A percentile compares a stretch with the other conserved stretches of the same genome.
These are phyloP conservation scores for Moelleriella libera DNA, from an alignment of 2,329 filamentous ascomycete genomes.

Conservation along the genomic window DNA sequence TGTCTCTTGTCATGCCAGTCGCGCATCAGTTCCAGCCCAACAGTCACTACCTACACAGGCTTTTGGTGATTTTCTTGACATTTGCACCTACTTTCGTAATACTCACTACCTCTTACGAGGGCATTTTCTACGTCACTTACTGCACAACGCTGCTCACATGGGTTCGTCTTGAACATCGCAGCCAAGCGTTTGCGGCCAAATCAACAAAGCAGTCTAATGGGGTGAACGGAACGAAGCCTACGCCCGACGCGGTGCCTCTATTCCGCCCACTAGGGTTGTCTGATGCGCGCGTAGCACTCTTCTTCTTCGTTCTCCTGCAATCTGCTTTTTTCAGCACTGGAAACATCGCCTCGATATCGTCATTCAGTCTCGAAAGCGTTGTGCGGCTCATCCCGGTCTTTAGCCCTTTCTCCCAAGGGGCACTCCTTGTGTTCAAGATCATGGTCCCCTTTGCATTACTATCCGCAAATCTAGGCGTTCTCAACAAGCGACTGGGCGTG, in stretches of 20 bases:
- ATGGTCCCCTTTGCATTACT: conserved; percentile 89
- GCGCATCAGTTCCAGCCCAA: conserved; percentile 70
- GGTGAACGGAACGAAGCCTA: background rate
- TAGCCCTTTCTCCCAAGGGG: conserved; percentile 82
- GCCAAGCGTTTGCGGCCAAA: background rate
- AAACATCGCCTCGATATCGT: conserved; percentile 86
- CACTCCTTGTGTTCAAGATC: conserved; percentile 75
- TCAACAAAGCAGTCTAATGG: background rate
- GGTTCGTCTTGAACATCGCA: conserved; percentile 71
- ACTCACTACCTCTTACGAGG: conserved; percentile 93
- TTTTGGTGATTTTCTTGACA: conserved; percentile 80
- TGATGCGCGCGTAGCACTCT: conserved; percentile 80
- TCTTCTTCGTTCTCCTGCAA: conserved; percentile 90
- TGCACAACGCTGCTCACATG: conserved; percentile 70
- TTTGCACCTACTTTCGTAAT: conserved; percentile 93
- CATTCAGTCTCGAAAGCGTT: conserved; percentile 87
- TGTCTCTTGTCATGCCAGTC: conserved; percentile 66
- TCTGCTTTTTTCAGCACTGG: conserved; percentile 95
- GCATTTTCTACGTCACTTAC: conserved; percentile 88
- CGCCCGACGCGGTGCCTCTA: background rate
- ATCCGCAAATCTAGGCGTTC: conserved; percentile 83
- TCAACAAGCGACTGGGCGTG: conserved; percentile 73
- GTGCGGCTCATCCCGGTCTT: conserved; percentile 80
- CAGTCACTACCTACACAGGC: conserved; percentile 76
- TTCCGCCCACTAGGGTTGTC: conserved; percentile 60